phyloP scores from a whole-genome alignment of 371 early-diverging fungal genomes.

The Catenaria anguillulae region DNA sequence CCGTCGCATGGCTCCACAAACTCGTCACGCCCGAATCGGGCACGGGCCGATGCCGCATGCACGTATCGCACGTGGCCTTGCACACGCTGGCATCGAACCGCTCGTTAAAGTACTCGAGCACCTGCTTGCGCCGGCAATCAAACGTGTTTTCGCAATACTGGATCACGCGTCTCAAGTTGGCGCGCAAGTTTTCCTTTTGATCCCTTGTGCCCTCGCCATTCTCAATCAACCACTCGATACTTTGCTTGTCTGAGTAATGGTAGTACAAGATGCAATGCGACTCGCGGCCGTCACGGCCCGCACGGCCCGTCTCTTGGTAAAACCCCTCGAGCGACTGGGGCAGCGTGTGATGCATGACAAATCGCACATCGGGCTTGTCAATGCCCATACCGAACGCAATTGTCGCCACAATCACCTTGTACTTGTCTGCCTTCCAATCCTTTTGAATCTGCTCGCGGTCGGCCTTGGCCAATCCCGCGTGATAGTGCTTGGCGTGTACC shows the following conservation, averaged over 20 bases:
- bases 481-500: slow-evolving; percentile 60
- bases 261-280: slow-evolving; percentile 85
- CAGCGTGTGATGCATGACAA: slow-evolving; percentile 92
- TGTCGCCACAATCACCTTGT: slow-evolving; percentile 94
- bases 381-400: slow-evolving; percentile 99
- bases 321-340: slow-evolving; percentile 97
- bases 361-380: slow-evolving; percentile 97
- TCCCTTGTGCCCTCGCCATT: slow-evolving; percentile 64
- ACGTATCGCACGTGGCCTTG: slow-evolving; percentile 89
- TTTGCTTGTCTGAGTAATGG: slow-evolving; percentile 58
- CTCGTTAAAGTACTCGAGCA: slow-evolving; percentile 94
- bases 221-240: slow-evolving; percentile 63
- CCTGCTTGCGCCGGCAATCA: slow-evolving; percentile 85
- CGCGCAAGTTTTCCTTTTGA: slow-evolving; percentile 71
- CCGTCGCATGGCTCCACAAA: slow-evolving; percentile 9
- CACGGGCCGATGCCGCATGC: slow-evolving; percentile 19
- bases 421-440: slow-evolving; percentile 65
- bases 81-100: slow-evolving; percentile 53
- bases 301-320: slow-evolving; percentile 99
- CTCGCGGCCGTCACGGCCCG: slow-evolving; percentile 90
- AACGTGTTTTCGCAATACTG: slow-evolving; percentile 85
- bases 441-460: slow-evolving; percentile 74
- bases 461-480: slow-evolving; percentile 81
- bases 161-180: slow-evolving; percentile 79
- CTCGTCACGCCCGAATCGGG: slow-evolving; percentile 7